These are phyloP conservation scores for Plasmodium vivax DNA, from an alignment of 169 alveolate genomes.

Conservation along the genomic window DNA sequence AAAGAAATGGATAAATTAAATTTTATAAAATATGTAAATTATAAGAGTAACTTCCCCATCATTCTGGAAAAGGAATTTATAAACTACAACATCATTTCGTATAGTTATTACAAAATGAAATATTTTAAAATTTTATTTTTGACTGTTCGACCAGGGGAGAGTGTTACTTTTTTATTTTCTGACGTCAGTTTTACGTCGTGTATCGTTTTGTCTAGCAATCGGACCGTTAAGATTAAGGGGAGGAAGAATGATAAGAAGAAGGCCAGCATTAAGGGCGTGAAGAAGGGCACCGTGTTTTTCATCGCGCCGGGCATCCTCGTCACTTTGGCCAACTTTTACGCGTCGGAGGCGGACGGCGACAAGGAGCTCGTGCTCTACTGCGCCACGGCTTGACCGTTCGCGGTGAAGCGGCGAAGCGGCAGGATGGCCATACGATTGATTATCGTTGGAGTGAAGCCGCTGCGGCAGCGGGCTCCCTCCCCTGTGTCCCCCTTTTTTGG, in stretches of 20 bases:
- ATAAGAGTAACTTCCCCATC: constrained; percentile 30
- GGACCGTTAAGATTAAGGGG: constrained; percentile 39
- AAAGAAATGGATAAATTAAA: constrained; percentile 88
- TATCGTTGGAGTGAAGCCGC: no score
- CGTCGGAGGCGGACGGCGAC: constrained; percentile 32
- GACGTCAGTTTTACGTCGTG: constrained; percentile 42
- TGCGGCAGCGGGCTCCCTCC: no score
- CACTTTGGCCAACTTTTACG: constrained; percentile 19
- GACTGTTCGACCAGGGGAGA: constrained; percentile 46
- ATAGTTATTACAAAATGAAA: constrained; percentile 44
- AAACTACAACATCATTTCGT: constrained; percentile 45
- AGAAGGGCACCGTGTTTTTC: constrained; percentile 27
- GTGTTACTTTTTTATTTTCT: constrained; percentile 24
- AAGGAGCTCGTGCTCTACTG: constrained; percentile 53
- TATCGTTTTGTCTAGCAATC: constrained; percentile 40
- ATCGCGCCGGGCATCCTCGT: constrained; percentile 53
- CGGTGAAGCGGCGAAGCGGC: no score
- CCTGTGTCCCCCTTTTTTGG: background rate
- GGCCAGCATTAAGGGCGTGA: constrained; percentile 31
- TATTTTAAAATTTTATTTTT: constrained; percentile 48
- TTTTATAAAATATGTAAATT: constrained; percentile 64
- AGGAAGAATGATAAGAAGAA: constrained; percentile 53
- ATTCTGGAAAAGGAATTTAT: constrained; percentile 64
- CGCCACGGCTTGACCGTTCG: constrained; percentile 12
- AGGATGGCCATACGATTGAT: no score